Evolutionary conservation across 768 basidiomycete genomes (phyloP), one percentile per base, ranked within the genome.

Genomic region (Lyophyllum shimeji): DNA sequence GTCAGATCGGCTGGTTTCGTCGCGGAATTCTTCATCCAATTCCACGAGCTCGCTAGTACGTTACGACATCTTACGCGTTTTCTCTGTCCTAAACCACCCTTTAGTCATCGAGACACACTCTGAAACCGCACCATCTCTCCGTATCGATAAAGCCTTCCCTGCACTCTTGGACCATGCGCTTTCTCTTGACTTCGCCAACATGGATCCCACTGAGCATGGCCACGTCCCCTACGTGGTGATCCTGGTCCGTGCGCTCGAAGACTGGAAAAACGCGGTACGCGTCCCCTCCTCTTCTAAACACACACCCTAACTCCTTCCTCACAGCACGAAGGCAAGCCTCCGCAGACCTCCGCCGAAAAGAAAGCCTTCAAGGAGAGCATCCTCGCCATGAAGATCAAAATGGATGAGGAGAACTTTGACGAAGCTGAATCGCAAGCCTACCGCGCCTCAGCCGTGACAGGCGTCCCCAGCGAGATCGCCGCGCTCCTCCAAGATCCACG

Each of bases 381-480:
- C 43, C 71, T 76, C n/a, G 73, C 74, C 1, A 82, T 87, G 77
- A 85, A 86, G 63, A 66, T 81, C 55, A 93, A 93, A 64, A 62
- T 72, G 0, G 97, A 99, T 66, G 94, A 98, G 67, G 97, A 99
- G 76, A 99, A 98, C 72, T 95, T 95, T 67, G 96, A 97, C 57
- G 96, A 98, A 70, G 96, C 95, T 1, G 82, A 89, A 64, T 79
- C 88, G 7, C 91, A 97, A 67, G 92, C 90, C 0, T 95, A 91
- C 69, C 85, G 90, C 24, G 82, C 82, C 52, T 95, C 86, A 86
- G 83, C 83, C 8, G 63, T 71, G 9, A 78, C 80, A 3, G 68
- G 67, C 39, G 79, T 96, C 3, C 93, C 93, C 1, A 74, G 75
- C 8, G 90, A 93, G 29, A 81, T 92, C 46, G 60, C 73, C 9